phyloP scores from a whole-genome alignment of 306 rosid genomes.

The Senna tora region DNA sequence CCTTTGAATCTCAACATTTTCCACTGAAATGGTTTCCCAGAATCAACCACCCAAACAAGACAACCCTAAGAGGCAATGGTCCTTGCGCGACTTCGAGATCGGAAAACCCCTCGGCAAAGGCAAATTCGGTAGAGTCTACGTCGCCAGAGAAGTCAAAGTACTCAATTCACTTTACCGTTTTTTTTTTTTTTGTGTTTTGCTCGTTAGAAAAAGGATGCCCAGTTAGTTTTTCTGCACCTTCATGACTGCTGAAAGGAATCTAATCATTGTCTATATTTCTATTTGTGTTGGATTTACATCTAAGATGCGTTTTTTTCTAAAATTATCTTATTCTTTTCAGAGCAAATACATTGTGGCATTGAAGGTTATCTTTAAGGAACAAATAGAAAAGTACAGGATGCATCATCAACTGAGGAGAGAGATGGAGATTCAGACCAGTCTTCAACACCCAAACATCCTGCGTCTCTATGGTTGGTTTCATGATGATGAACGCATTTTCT shows the following conservation, averaged over 20 bases:
- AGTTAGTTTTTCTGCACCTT: neutral
- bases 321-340: conserved; percentile 40
- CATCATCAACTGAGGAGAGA: conserved; percentile 76
- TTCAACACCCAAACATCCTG: conserved; percentile 67
- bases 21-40: conserved; percentile 30
- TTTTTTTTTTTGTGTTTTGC: conserved; percentile 8
- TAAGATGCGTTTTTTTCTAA: neutral
- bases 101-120: conserved; percentile 90
- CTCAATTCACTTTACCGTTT: neutral
- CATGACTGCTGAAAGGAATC: neutral
- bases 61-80: conserved; percentile 55
- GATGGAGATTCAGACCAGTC: conserved; percentile 77
- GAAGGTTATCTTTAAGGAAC: conserved; percentile 77
- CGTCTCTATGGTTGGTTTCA: conserved; percentile 89
- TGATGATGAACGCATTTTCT: conserved; percentile 67
- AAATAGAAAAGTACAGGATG: conserved; percentile 68
- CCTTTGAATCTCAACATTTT: neutral
- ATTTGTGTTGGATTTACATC: neutral
- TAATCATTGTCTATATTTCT: neutral
- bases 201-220: too few relatives aligned
- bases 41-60: conserved; percentile 13
- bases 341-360: conserved; percentile 78
- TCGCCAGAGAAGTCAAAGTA: conserved; percentile 78
- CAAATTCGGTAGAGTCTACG: conserved; percentile 85
- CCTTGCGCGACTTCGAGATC: conserved; percentile 71